A percentile compares a stretch with the other conserved stretches of the same genome.
phyloP scores from a whole-genome alignment of 495 filamentous ascomycete species.

The Penicillium odoratum region DNA sequence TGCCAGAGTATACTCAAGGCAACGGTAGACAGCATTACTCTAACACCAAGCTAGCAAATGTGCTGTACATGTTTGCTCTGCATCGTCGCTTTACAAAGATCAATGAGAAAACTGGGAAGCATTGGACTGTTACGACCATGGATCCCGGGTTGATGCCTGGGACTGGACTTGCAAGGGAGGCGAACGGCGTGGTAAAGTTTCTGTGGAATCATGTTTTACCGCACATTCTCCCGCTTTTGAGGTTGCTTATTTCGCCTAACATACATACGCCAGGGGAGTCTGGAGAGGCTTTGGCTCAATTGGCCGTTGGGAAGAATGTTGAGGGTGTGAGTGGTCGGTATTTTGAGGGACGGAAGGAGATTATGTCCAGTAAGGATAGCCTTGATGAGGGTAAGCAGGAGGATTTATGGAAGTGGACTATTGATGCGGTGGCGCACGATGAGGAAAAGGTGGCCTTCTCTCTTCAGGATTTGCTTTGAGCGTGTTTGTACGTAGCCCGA shows the following conservation, averaged over 20 bases:
- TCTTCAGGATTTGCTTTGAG: constrained; percentile 4
- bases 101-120: constrained; percentile 15
- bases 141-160: constrained; percentile 52
- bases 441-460: constrained; percentile 30
- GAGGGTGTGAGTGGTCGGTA: constrained; percentile 37
- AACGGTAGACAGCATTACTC: constrained; percentile 33
- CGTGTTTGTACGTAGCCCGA: not conserved
- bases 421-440: constrained; percentile 38
- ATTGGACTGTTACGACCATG: constrained; percentile 38
- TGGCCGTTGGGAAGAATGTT: constrained; percentile 29
- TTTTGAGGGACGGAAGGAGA: constrained; percentile 37
- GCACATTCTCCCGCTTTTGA: constrained; percentile 32
- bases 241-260: constrained; percentile 28
- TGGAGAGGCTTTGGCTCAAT: constrained; percentile 33
- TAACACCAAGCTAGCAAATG: constrained; percentile 27
- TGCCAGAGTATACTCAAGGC: constrained; percentile 14
- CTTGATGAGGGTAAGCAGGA: constrained; percentile 45
- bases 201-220: constrained; percentile 39
- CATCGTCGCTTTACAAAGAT: constrained; percentile 28
- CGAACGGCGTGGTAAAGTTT: constrained; percentile 11
- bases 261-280: constrained; percentile 40
- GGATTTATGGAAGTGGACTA: constrained; percentile 51
- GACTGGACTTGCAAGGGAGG: constrained; percentile 39
- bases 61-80: constrained; percentile 44
- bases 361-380: constrained; percentile 37